Conservation (phyloP, 495 filamentous ascomycete species). For the Filosporella fistucella region DNA sequence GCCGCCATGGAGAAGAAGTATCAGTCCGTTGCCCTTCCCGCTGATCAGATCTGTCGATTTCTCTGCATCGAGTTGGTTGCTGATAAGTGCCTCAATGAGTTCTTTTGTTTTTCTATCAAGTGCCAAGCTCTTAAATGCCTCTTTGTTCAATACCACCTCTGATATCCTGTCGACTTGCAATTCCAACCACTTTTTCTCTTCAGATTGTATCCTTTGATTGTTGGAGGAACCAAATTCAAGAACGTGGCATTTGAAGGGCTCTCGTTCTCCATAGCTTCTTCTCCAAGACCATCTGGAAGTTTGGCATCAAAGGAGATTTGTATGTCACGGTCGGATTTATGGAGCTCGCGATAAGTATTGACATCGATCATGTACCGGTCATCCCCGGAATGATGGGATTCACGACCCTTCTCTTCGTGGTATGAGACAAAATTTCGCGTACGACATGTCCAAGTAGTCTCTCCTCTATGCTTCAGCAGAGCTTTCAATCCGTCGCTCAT, state of each 20-base stretch:
- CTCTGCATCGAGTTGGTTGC: slow-evolving; percentile 20
- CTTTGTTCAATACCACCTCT: slow-evolving; percentile 8
- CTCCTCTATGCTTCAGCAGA: no score
- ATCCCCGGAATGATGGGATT: no score
- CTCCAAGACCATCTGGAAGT: slow-evolving; percentile 14
- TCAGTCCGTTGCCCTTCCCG: slow-evolving; percentile 47
- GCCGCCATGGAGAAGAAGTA: slow-evolving; percentile 44
- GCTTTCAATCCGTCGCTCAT: no score
- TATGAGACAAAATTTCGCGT: no score
- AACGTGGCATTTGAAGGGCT: background rate
- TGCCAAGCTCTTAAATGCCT: slow-evolving; percentile 47
- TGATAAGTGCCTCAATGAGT: slow-evolving; percentile 54
- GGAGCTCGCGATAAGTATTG: background rate
- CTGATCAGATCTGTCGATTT: slow-evolving; percentile 33
- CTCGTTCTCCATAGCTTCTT: background rate
- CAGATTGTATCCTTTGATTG: background rate
- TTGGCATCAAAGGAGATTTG: background rate
- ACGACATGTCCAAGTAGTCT: no score
- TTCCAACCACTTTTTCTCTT: background rate
- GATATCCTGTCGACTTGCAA: background rate
- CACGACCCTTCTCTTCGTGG: no score
- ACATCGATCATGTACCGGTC: background rate
- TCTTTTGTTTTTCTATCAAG: slow-evolving; percentile 55
- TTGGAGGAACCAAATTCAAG: background rate
- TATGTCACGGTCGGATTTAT: background rate